These are phyloP conservation scores for Diaporthe eres DNA, from an alignment of 2,329 filamentous ascomycete genomes.

Conservation along the genomic window DNA sequence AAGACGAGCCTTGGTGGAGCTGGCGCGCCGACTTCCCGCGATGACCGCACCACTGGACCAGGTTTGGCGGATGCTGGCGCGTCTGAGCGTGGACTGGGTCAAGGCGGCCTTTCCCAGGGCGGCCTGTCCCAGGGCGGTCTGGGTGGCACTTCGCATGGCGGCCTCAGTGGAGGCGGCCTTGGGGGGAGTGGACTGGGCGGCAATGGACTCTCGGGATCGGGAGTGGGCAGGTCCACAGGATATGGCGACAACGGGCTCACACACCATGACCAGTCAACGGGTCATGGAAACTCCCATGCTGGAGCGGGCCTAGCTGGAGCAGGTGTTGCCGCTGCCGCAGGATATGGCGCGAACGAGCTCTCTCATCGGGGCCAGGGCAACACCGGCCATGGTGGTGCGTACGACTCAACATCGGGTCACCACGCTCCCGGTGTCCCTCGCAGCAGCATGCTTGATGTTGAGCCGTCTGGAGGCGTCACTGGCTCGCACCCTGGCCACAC, in stretches of 20 bases:
- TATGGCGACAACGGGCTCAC: background rate
- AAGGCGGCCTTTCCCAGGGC: background rate
- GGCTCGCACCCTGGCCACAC: conserved; percentile 7
- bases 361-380: background rate
- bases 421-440: conserved; percentile 28
- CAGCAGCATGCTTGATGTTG: conserved; percentile 42
- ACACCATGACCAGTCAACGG: conserved; percentile 4
- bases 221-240: background rate
- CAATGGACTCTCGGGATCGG: background rate
- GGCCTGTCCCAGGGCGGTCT: conserved; percentile 15
- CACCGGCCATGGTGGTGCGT: conserved; percentile 17
- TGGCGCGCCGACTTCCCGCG: conserved; percentile 38
- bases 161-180: background rate
- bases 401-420: background rate
- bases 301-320: conserved; percentile 17
- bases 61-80: conserved; percentile 24
- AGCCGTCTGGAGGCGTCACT: conserved; percentile 1
- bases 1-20: conserved; percentile 35
- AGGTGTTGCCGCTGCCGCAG: conserved; percentile 28
- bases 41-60: conserved; percentile 36
- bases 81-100: background rate
- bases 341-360: conserved; percentile 19
- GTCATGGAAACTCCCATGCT: background rate
- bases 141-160: background rate
- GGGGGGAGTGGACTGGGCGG: background rate